Conservation (phyloP, 2,329 filamentous ascomycete genomes). For the Verticillium isaacii region DNA sequence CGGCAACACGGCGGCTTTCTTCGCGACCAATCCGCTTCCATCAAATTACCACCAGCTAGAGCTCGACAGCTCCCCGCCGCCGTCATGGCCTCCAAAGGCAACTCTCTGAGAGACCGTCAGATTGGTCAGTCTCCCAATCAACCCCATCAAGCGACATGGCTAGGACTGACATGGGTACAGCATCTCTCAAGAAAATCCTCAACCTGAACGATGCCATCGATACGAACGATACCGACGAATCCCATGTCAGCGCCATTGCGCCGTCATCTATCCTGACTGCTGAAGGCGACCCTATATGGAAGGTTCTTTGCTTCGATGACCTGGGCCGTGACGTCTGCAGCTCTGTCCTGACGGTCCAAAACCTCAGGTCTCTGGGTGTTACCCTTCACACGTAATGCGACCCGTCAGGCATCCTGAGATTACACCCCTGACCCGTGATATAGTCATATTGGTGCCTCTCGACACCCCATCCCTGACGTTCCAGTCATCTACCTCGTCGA, state of each 20-base stretch:
- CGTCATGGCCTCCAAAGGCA: constrained; percentile 41
- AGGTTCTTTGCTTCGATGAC: constrained; percentile 93
- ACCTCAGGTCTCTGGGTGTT: constrained; percentile 88
- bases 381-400: constrained; percentile 80
- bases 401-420: not conserved
- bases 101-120: constrained; percentile 45
- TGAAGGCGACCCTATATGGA: constrained; percentile 93
- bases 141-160: not conserved
- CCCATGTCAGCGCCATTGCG: constrained; percentile 52
- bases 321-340: constrained; percentile 91
- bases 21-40: not conserved
- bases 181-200: constrained; percentile 89
- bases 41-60: constrained; percentile 8
- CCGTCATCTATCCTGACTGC: constrained; percentile 75
- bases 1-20: not conserved
- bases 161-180: constrained; percentile 35
- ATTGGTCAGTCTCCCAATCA: constrained; percentile 29
- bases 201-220: constrained; percentile 79
- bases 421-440: constrained; percentile 15
- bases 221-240: constrained; percentile 57
- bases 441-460: constrained; percentile 73
- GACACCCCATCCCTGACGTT: constrained; percentile 92
- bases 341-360: constrained; percentile 89
- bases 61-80: constrained; percentile 12
- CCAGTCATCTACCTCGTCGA: constrained; percentile 96